Conservation (phyloP, 129 eudicot genomes). For the Arctium lappa region DNA sequence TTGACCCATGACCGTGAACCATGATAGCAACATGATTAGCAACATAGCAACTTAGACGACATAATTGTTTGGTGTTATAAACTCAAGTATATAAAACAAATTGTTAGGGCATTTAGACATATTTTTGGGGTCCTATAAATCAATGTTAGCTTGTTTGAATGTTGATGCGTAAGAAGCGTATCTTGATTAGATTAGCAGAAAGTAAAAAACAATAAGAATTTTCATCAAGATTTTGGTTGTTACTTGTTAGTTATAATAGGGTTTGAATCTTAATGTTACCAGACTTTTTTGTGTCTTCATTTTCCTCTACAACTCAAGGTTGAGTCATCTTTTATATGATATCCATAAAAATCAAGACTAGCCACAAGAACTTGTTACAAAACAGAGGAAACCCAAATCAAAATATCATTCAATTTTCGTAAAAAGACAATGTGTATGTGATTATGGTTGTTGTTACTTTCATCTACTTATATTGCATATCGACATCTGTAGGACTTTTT, state of each 20-base stretch:
- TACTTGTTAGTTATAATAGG: neutral
- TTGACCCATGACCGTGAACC: too few species aligned
- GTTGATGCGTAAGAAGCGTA: neutral
- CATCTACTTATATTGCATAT: neutral
- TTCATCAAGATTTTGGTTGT: neutral
- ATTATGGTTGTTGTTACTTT: neutral
- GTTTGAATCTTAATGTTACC: neutral
- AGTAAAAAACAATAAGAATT: neutral
- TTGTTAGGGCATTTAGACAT: too few species aligned
- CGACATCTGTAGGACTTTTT: neutral
- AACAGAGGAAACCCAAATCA: neutral
- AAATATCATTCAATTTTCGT: neutral
- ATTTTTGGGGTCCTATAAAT: too few species aligned
- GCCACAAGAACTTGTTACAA: neutral
- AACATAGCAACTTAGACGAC: too few species aligned
- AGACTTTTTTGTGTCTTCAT: neutral
- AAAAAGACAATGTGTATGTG: neutral
- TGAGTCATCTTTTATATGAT: neutral
- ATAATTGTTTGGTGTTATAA: too few species aligned
- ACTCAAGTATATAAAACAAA: too few species aligned
- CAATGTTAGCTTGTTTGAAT: neutral
- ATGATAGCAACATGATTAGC: too few species aligned
- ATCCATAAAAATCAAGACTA: neutral
- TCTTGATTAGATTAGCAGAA: neutral
- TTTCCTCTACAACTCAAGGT: neutral